Conservation (phyloP, 805 yeast genomes). For the Metschnikowia colocasiae region DNA sequence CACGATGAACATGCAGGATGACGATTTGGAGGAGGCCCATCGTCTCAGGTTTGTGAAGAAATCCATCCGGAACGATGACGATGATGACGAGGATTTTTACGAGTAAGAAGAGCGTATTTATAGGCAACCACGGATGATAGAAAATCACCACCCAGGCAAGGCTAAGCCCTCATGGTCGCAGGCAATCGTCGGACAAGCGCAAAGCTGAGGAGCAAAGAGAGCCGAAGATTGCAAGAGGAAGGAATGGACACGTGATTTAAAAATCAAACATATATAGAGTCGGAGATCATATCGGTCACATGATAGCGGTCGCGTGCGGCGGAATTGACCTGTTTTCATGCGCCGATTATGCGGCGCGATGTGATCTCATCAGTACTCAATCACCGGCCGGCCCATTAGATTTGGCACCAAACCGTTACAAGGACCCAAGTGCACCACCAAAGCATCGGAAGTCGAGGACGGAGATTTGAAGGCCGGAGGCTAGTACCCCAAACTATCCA, state of each 20-base stretch:
- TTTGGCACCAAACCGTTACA: neutral
- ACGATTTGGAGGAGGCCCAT: slow-evolving; percentile 49
- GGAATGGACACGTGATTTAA: too few species aligned
- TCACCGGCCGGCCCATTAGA: slow-evolving; percentile 2
- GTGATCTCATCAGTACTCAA: slow-evolving; percentile 3
- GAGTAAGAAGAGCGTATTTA: slow-evolving; percentile 2
- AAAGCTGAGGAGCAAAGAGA: too few species aligned
- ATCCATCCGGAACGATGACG: slow-evolving; percentile 42
- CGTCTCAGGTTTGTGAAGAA: slow-evolving; percentile 55
- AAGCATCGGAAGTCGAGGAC: too few species aligned
- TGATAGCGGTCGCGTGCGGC: slow-evolving; percentile 3
- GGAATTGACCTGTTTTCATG: neutral
- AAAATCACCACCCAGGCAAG: too few species aligned
- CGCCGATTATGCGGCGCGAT: slow-evolving; percentile 6
- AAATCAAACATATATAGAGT: too few species aligned
- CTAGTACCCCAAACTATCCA: too few species aligned
- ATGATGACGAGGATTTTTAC: slow-evolving; percentile 22
- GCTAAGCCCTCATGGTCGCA: too few species aligned
- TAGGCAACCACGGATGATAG: neutral
- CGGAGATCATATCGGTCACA: too few species aligned
- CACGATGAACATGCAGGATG: slow-evolving; percentile 51
- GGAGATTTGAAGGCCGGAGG: too few species aligned
- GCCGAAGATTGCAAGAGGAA: too few species aligned
- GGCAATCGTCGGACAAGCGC: neutral
- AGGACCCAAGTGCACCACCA: neutral